A percentile compares a stretch with the other conserved stretches of the same genome.
phyloP scores from a whole-genome alignment of 495 filamentous ascomycete species.

The Cenococcum geophilum region DNA sequence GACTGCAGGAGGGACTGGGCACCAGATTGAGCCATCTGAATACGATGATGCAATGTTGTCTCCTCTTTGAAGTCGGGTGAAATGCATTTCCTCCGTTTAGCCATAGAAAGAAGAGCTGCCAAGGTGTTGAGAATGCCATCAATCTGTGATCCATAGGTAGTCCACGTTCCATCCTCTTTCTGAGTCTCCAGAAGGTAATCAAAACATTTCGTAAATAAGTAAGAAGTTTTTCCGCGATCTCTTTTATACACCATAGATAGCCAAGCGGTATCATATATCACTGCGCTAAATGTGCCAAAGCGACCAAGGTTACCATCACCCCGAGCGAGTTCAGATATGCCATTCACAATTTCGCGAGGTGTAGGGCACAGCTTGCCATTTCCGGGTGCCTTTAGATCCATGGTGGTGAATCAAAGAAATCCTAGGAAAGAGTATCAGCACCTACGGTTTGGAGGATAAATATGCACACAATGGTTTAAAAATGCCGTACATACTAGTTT shows the following conservation, averaged over 20 bases:
- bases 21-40: slow-evolving; percentile 13
- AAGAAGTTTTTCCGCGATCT: slow-evolving; percentile 25
- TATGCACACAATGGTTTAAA: too few species aligned
- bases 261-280: slow-evolving; percentile 48
- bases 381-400: too few species aligned
- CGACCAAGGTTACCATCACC: too few species aligned
- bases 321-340: too few species aligned
- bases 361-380: too few species aligned
- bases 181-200: slow-evolving; percentile 32
- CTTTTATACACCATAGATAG: slow-evolving; percentile 41
- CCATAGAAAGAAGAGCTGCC: slow-evolving; percentile 35
- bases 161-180: slow-evolving; percentile 35
- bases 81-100: slow-evolving; percentile 10
- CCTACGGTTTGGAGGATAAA: too few species aligned
- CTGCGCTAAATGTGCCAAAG: too few species aligned
- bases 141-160: slow-evolving; percentile 25
- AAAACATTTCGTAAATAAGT: slow-evolving; percentile 41
- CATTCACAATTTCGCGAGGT: too few species aligned
- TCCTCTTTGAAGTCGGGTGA: neutral
- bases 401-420: too few species aligned
- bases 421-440: too few species aligned
- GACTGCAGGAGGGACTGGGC: slow-evolving; percentile 27
- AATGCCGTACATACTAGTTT: too few species aligned
- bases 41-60: neutral
- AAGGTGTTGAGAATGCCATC: slow-evolving; percentile 41